These are phyloP conservation scores for Sphenostylis stenocarpa DNA, from an alignment of 306 rosid species.

Conservation along the genomic window DNA sequence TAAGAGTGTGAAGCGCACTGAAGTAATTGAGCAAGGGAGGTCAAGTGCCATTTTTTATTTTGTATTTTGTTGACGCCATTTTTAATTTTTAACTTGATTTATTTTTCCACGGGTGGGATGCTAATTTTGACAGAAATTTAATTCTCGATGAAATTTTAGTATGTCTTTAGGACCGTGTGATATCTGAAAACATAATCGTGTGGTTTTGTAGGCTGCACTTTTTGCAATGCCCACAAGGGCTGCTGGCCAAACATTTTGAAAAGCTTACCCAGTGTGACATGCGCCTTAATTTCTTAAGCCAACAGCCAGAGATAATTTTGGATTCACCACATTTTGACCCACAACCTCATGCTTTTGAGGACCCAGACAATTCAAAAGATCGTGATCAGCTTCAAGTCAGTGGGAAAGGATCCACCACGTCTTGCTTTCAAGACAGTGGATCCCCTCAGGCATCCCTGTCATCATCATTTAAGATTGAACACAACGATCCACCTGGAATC, in stretches of 20 bases:
- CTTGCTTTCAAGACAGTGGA: constrained; percentile 51
- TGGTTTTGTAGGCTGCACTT: constrained; percentile 71
- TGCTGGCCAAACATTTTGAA: constrained; percentile 80
- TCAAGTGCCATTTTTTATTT: not conserved
- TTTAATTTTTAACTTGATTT: not conserved
- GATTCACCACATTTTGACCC: constrained; percentile 75
- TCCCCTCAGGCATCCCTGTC: constrained; percentile 61
- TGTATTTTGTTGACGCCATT: constrained; percentile 14
- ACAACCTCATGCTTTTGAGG: constrained; percentile 52
- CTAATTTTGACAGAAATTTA: not conserved
- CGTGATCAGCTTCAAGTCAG: constrained; percentile 49
- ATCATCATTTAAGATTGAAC: constrained; percentile 64
- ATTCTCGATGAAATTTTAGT: not conserved
- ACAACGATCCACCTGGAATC: constrained; percentile 48
- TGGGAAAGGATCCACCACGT: constrained; percentile 46
- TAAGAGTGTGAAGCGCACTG: not conserved
- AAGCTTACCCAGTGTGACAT: constrained; percentile 82
- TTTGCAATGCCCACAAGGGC: constrained; percentile 83
- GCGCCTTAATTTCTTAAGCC: constrained; percentile 81
- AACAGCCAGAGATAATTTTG: constrained; percentile 67
- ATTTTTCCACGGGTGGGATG: not conserved
- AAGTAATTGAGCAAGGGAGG: not conserved
- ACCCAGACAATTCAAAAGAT: constrained; percentile 45
- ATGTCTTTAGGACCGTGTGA: not conserved
- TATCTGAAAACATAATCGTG: constrained; percentile 17